Conservation (phyloP, 2,329 filamentous ascomycete genomes). For the Microdochium nivale region DNA sequence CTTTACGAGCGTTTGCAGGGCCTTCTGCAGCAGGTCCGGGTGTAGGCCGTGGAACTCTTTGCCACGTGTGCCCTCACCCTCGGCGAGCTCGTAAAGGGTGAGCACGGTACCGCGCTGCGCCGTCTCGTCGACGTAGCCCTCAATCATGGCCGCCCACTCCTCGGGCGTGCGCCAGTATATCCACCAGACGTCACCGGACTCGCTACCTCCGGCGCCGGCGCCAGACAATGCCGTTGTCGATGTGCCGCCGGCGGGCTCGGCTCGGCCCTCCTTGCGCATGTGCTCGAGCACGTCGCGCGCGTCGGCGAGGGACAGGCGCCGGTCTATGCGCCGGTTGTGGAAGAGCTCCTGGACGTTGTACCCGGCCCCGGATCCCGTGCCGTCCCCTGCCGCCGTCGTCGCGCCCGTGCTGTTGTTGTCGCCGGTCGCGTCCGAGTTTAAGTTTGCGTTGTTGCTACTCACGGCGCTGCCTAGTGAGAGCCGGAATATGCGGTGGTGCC, state of each 20-base stretch:
- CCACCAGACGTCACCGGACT: slow-evolving; percentile 52
- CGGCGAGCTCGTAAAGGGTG: slow-evolving; percentile 83
- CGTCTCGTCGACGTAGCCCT: slow-evolving; percentile 77
- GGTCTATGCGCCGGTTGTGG: slow-evolving; percentile 44
- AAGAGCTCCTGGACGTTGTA: slow-evolving; percentile 37
- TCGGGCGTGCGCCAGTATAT: slow-evolving; percentile 81
- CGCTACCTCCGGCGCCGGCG: slow-evolving; percentile 14
- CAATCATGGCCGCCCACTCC: slow-evolving; percentile 79
- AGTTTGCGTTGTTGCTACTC: slow-evolving; percentile 26
- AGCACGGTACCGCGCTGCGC: slow-evolving; percentile 83
- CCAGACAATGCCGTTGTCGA: background rate
- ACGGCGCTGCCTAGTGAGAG: slow-evolving; percentile 53
- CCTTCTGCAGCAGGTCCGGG: slow-evolving; percentile 67
- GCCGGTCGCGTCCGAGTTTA: slow-evolving; percentile 32
- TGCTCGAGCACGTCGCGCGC: slow-evolving; percentile 49
- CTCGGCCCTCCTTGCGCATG: slow-evolving; percentile 50
- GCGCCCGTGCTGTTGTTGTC: slow-evolving; percentile 32
- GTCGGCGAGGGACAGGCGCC: slow-evolving; percentile 40
- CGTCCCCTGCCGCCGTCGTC: slow-evolving; percentile 27
- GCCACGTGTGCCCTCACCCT: slow-evolving; percentile 72
- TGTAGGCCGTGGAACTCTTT: slow-evolving; percentile 88
- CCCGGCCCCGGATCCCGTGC: too few relatives aligned
- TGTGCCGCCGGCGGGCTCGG: slow-evolving; percentile 50
- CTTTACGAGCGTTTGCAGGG: slow-evolving; percentile 76
- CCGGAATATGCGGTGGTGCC: slow-evolving; percentile 66